Conservation (phyloP, 2,329 filamentous ascomycete species). For the Ceratocystis diversiconidia region DNA sequence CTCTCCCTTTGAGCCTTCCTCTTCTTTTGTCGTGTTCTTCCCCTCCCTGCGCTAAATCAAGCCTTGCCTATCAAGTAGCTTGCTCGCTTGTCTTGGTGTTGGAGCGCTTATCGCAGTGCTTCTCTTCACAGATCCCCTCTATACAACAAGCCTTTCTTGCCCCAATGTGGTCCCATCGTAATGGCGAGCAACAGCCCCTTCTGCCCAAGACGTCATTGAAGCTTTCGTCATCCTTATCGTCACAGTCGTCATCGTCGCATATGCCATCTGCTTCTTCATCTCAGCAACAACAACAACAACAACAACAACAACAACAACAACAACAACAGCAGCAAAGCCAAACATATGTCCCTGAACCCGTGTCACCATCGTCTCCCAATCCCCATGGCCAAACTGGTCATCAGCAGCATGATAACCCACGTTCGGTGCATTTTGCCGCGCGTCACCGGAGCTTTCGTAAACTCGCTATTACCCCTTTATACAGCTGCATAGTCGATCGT, state of each 20-base stretch:
- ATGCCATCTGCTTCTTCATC: neutral
- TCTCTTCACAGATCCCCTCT: neutral
- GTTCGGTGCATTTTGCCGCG: constrained; percentile 5
- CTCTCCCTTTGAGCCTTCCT: neutral
- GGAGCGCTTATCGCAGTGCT: neutral
- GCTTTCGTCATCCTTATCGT: neutral
- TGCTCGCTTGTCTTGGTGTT: neutral
- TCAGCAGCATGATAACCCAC: neutral
- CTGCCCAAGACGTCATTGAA: neutral
- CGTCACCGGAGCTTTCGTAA: constrained; percentile 9
- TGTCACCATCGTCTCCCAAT: neutral
- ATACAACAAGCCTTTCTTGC: neutral
- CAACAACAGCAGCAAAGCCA: neutral
- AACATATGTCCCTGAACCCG: neutral
- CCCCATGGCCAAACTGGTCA: neutral
- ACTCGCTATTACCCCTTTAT: constrained; percentile 26
- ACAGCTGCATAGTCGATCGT: constrained; percentile 41
- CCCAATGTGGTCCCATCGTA: neutral
- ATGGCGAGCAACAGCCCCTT: constrained; percentile 7
- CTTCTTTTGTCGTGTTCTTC: neutral
- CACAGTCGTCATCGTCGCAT: neutral
- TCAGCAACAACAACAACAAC: neutral
- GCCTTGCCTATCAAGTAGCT: neutral
- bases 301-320: neutral
- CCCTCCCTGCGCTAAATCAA: neutral